A percentile compares a stretch with the other conserved stretches of the same genome.
phyloP scores from a whole-genome alignment of 768 basidiomycete species.

The Sarcomyxa edulis region DNA sequence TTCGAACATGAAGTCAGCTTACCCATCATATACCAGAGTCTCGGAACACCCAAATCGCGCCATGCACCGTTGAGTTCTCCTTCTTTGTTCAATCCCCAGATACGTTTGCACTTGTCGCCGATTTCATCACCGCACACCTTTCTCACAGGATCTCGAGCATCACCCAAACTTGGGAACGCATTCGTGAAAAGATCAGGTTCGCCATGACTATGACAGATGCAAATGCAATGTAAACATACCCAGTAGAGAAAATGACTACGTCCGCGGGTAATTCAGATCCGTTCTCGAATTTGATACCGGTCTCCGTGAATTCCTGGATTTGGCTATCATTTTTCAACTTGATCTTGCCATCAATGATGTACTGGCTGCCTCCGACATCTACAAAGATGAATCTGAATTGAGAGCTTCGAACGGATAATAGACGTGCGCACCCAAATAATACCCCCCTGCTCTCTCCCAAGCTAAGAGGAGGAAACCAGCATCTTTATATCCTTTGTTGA shows the following conservation, averaged over 20 bases:
- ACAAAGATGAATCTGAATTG: background rate
- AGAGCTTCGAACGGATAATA: background rate
- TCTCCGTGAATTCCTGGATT: constrained; percentile 39
- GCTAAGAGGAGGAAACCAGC: constrained; percentile 28
- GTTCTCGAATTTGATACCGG: constrained; percentile 42
- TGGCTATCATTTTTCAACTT: constrained; percentile 60
- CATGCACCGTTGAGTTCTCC: constrained; percentile 51
- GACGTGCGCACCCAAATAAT: constrained; percentile 41
- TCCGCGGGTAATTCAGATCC: constrained; percentile 44
- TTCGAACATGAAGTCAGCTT: constrained; percentile 4
- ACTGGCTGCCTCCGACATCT: constrained; percentile 57
- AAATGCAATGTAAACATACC: constrained; percentile 26
- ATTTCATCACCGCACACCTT: constrained; percentile 46
- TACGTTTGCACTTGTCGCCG: constrained; percentile 34
- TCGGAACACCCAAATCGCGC: constrained; percentile 45
- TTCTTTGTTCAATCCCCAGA: constrained; percentile 64
- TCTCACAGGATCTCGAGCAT: constrained; percentile 30
- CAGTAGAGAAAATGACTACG: constrained; percentile 56
- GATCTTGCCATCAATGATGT: constrained; percentile 64
- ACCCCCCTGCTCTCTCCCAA: constrained; percentile 29
- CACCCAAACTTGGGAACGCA: constrained; percentile 34
- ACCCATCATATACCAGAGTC: constrained; percentile 61
- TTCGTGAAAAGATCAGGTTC: background rate
- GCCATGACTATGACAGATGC: background rate
- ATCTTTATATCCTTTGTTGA: constrained; percentile 33